Percentiles rank a stretch among this genome's conserved stretches.
These are phyloP conservation scores for Pyricularia sp. DNA, from an alignment of 2,329 filamentous ascomycete species.

Conservation along the genomic window DNA sequence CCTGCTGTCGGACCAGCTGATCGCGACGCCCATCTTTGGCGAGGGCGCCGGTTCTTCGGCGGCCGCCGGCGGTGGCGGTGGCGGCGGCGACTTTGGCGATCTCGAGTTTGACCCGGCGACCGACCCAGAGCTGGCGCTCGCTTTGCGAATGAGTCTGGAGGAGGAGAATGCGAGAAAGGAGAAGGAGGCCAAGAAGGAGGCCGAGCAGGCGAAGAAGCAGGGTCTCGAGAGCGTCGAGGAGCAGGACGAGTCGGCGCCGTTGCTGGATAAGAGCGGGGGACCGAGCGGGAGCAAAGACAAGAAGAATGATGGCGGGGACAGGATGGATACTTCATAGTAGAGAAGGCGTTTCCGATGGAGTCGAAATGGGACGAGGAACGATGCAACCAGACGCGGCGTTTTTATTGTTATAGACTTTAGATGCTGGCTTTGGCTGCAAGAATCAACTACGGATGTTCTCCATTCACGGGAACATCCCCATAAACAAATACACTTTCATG, in stretches of 20 bases:
- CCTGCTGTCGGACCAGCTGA: conserved; percentile 81
- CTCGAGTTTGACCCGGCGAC: conserved; percentile 84
- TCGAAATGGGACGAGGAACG: not conserved
- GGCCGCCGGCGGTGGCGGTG: conserved; percentile 44
- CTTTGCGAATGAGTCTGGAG: conserved; percentile 93
- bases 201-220: conserved; percentile 40
- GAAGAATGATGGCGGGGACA: conserved; percentile 48
- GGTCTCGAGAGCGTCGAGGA: conserved; percentile 68
- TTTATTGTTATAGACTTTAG: not conserved
- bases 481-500: not conserved
- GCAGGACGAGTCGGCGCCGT: conserved; percentile 54
- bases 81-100: conserved; percentile 54
- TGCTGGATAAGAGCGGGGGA: conserved; percentile 52
- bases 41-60: conserved; percentile 53
- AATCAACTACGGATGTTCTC: not conserved
- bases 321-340: conserved; percentile 76
- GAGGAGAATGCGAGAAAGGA: conserved; percentile 93
- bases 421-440: not conserved
- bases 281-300: conserved; percentile 41
- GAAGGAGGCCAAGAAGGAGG: conserved; percentile 65
- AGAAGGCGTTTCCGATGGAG: not conserved
- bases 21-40: conserved; percentile 80
- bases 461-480: not conserved
- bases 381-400: not conserved
- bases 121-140: conserved; percentile 88